phyloP scores from a whole-genome alignment of 768 basidiomycete species.

The Podaxis sp. region DNA sequence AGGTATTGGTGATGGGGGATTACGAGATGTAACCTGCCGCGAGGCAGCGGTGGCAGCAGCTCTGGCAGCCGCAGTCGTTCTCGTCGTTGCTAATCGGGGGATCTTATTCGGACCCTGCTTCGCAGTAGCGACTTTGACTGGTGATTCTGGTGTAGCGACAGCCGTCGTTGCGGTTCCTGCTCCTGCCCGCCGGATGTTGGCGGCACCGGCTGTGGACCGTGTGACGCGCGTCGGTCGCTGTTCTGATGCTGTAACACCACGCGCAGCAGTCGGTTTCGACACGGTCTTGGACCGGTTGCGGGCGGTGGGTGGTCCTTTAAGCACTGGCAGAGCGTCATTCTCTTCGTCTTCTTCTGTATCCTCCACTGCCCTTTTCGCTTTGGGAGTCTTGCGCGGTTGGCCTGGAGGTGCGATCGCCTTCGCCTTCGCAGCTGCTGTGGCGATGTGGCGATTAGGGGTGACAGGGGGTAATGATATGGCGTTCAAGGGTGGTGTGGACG shows the following conservation, averaged over 20 bases:
- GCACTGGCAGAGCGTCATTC: slow-evolving; percentile 60
- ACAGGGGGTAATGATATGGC: slow-evolving; percentile 57
- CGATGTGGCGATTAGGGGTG: slow-evolving; percentile 76
- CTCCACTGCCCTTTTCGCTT: slow-evolving; percentile 67
- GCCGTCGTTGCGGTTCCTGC: slow-evolving; percentile 21
- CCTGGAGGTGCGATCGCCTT: slow-evolving; percentile 72
- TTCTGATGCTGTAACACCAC: slow-evolving; percentile 59
- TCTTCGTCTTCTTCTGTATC: slow-evolving; percentile 59
- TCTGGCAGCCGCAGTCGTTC: slow-evolving; percentile 40
- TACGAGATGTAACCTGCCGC: slow-evolving; percentile 29
- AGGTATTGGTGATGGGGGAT: slow-evolving; percentile 62
- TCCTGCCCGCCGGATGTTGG: slow-evolving; percentile 51
- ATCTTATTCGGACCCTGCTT: slow-evolving; percentile 62
- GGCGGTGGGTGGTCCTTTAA: slow-evolving; percentile 45
- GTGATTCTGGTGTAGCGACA: slow-evolving; percentile 29
- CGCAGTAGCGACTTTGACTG: slow-evolving; percentile 31
- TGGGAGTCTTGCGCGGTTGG: slow-evolving; percentile 86
- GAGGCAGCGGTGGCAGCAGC: slow-evolving; percentile 21
- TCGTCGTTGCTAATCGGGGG: slow-evolving; percentile 55
- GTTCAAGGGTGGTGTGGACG: slow-evolving; percentile 35
- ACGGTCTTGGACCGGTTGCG: slow-evolving; percentile 32
- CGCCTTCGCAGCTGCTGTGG: slow-evolving; percentile 64
- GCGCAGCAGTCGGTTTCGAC: slow-evolving; percentile 25
- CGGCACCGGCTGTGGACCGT: slow-evolving; percentile 58
- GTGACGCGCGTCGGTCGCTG: slow-evolving; percentile 73